These are phyloP conservation scores for Coemansia sp. DNA, from an alignment of 371 early-diverging fungal species.

Conservation along the genomic window DNA sequence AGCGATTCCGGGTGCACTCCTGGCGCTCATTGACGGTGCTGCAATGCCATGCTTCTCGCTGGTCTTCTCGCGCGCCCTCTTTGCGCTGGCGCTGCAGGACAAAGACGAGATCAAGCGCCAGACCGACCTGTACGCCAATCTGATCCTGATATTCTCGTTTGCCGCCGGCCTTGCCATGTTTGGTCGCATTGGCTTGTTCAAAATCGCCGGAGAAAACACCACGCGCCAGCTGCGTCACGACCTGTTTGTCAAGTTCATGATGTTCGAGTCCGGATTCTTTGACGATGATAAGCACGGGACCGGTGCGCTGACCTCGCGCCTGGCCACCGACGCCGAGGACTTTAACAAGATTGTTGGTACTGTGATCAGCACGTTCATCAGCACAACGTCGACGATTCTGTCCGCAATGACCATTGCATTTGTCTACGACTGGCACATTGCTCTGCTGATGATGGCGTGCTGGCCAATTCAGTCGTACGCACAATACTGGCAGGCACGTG, in stretches of 20 bases:
- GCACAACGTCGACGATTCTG: conserved; percentile 47
- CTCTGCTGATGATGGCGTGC: conserved; percentile 56
- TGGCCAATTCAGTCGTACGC: conserved; percentile 52
- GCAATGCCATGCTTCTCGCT: conserved; percentile 57
- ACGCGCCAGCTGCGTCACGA: conserved; percentile 61
- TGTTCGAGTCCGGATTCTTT: conserved; percentile 84
- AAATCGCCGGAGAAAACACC: conserved; percentile 56
- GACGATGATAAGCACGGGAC: conserved; percentile 78
- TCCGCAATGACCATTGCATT: conserved; percentile 38
- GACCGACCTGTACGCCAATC: conserved; percentile 34
- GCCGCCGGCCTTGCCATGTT: conserved; percentile 54
- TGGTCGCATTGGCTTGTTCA: conserved; percentile 52
- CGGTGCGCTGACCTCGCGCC: conserved; percentile 78
- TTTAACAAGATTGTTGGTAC: conserved; percentile 69
- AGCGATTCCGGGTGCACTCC: conserved; percentile 39
- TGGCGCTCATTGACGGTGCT: conserved; percentile 56
- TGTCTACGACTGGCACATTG: conserved; percentile 29
- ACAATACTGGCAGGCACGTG: conserved; percentile 34
- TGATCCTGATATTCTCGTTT: conserved; percentile 39
- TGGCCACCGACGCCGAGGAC: conserved; percentile 80
- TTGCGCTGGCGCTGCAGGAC: conserved; percentile 43
- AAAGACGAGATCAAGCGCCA: conserved; percentile 33
- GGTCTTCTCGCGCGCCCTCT: conserved; percentile 55
- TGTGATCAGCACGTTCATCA: conserved; percentile 57
- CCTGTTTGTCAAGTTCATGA: conserved; percentile 61